Base-by-base conservation (phyloP, 352 stramenopile genomes). In the Thraustochytrium striatum region DNA sequence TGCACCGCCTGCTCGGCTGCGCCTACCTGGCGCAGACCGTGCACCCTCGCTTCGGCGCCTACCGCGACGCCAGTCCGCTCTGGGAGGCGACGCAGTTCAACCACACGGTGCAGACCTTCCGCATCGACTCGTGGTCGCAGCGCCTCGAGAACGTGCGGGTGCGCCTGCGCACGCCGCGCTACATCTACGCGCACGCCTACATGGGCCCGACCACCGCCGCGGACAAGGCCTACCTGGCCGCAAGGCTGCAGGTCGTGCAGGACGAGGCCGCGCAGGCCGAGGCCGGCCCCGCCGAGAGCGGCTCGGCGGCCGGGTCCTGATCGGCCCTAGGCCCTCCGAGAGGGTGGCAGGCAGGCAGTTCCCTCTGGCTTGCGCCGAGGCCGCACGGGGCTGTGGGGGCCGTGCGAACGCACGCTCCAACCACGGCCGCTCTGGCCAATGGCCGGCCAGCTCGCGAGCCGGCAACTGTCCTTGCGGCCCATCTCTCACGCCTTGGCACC, bases 101-200 rank as follows among this genome's bases (percentile, higher is more conserved):
- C 13, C 55, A 80, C 33, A 65, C 70, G 11, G 39, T 19, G 16
- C 70, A 47, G 11, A 28, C 21, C 13, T 80, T 33, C 58, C 79
- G 79, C 30, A 80, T 80, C 25, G 58, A 81, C 16, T 58, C 70
- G 0, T 80, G 70, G 70, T 79, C 53, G 33, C 70, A 80, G 36
- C 55, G 70, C 9, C 38, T 65, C 7, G 58, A 80, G 30, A 70
- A 70, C 55, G 57, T 65, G 21, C 55, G 61, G 25, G 53, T 80
- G 28, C 79, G 79, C 35, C 58, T 80, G 9, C 55, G 58, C 25
- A 73, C 58, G 7, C 70, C 70, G n/a, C 38, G 50, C 38, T 80
- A 61, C 30, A 47, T 80, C 9, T 80, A 80, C 13, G 55, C 70
- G 21, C 70, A 80, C 43, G 41, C 57, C 11, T 80, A 80, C 70